These are phyloP conservation scores for Pugionium dolabratum DNA, from an alignment of 345 rosid species.

Conservation along the genomic window DNA sequence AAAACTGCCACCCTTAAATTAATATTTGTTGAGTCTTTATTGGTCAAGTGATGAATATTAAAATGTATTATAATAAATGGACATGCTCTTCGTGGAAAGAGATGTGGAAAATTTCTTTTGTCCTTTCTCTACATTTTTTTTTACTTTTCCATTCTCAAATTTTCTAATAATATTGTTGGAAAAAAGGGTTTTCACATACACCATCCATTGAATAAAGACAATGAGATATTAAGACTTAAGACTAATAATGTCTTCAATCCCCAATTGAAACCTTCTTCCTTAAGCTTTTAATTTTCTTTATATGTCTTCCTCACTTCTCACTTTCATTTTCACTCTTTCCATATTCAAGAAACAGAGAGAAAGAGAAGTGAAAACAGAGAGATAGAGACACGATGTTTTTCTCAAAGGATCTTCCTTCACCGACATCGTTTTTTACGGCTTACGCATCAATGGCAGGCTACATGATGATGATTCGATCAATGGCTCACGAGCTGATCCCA, in stretches of 20 bases:
- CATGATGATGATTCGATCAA: conserved; percentile 52
- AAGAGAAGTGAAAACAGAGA: background rate
- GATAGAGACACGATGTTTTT: conserved; percentile 45
- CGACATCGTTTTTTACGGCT: conserved; percentile 55
- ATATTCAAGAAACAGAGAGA: conserved; percentile 24
- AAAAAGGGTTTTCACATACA: conserved; percentile 11
- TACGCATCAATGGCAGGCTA: conserved; percentile 66
- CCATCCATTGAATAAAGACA: conserved; percentile 40
- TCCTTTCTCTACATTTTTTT: conserved; percentile 13
- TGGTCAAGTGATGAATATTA: conserved; percentile 26
- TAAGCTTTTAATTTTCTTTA: conserved; percentile 28
- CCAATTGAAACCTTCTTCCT: conserved; percentile 32
- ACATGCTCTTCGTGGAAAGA: conserved; percentile 36
- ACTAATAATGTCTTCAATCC: conserved; percentile 19
- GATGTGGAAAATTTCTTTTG: conserved; percentile 35
- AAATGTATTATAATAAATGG: conserved; percentile 15
- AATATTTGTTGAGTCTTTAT: conserved; percentile 13
- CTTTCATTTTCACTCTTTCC: conserved; percentile 19
- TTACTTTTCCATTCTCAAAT: background rate
- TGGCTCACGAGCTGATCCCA: conserved; percentile 56
- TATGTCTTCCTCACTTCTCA: conserved; percentile 30
- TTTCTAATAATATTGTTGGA: conserved; percentile 11
- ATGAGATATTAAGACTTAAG: conserved; percentile 2
- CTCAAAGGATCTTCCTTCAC: conserved; percentile 49
- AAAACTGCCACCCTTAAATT: background rate